phyloP scores from a whole-genome alignment of 495 filamentous ascomycete genomes.

The Neurospora africana region DNA sequence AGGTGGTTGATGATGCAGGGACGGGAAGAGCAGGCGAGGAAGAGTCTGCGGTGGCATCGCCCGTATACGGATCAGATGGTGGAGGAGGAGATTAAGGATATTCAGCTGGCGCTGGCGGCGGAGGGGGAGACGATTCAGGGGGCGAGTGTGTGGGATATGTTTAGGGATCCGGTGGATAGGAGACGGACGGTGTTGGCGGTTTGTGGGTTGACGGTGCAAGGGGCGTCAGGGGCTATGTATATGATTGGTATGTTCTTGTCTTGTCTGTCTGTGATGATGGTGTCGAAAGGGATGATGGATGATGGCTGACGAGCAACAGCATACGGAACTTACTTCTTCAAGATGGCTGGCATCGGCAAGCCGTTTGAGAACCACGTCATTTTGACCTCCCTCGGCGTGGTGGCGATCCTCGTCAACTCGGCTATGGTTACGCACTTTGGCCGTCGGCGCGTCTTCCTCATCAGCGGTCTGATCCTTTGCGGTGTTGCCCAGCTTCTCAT shows the following conservation, averaged over 20 bases:
- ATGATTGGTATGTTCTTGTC: slow-evolving; percentile 34
- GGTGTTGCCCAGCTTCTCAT: slow-evolving; percentile 40
- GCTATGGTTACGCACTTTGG: slow-evolving; percentile 41
- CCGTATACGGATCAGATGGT: slow-evolving; percentile 30
- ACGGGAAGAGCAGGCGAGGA: slow-evolving; percentile 33
- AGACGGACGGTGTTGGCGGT: slow-evolving; percentile 38
- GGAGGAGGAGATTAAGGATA: slow-evolving; percentile 38
- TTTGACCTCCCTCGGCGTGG: slow-evolving; percentile 38
- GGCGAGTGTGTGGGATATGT: slow-evolving; percentile 38
- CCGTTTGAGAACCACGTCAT: slow-evolving; percentile 48
- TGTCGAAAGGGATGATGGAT: background rate
- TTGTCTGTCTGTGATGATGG: background rate
- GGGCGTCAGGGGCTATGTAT: slow-evolving; percentile 49
- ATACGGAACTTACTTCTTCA: slow-evolving; percentile 54
- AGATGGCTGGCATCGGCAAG: slow-evolving; percentile 46
- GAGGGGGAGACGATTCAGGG: slow-evolving; percentile 32
- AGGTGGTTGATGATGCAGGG: slow-evolving; percentile 47
- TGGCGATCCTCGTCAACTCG: slow-evolving; percentile 41
- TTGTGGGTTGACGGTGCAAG: slow-evolving; percentile 39
- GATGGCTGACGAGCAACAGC: slow-evolving; percentile 20
- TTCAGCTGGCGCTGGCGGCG: slow-evolving; percentile 33
- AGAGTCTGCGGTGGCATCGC: slow-evolving; percentile 33
- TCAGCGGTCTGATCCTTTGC: slow-evolving; percentile 37
- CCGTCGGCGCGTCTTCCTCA: slow-evolving; percentile 41
- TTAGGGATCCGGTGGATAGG: slow-evolving; percentile 38